phyloP scores from a whole-genome alignment of 148 eudicot genomes.

The Vaccinium vitisidaea region DNA sequence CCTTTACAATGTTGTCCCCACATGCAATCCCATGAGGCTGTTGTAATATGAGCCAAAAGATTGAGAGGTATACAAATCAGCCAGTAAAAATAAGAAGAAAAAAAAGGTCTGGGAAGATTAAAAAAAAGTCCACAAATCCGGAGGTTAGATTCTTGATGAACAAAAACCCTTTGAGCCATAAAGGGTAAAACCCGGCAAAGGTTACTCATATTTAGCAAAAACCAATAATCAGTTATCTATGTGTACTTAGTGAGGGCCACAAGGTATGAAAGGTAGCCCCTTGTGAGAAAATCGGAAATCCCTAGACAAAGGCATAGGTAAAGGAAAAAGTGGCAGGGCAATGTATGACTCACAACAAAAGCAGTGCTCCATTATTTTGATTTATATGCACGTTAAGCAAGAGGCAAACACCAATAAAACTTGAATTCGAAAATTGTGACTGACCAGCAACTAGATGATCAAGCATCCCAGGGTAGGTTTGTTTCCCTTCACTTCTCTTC shows the following conservation, averaged over 20 bases:
- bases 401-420: neutral
- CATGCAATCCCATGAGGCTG: conserved; percentile 89
- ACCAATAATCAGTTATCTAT: neutral
- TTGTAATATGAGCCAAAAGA: conserved; percentile 20
- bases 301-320: neutral
- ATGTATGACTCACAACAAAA: neutral
- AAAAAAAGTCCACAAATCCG: neutral
- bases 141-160: neutral
- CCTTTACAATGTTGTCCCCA: conserved; percentile 79
- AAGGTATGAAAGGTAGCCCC: neutral
- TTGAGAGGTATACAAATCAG: neutral
- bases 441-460: conserved; percentile 95
- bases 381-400: neutral
- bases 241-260: neutral
- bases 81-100: neutral
- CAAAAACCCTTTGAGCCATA: neutral
- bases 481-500: conserved; percentile 69
- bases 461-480: conserved; percentile 88
- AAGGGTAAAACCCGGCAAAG: neutral
- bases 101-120: neutral
- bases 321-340: conserved; percentile 25
- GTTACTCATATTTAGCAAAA: neutral
- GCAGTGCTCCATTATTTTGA: neutral
- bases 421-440: conserved; percentile 13
- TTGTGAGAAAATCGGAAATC: neutral